Evolutionary conservation across 768 basidiomycete genomes (phyloP).

Genomic region (Amylocystis lapponica): DNA sequence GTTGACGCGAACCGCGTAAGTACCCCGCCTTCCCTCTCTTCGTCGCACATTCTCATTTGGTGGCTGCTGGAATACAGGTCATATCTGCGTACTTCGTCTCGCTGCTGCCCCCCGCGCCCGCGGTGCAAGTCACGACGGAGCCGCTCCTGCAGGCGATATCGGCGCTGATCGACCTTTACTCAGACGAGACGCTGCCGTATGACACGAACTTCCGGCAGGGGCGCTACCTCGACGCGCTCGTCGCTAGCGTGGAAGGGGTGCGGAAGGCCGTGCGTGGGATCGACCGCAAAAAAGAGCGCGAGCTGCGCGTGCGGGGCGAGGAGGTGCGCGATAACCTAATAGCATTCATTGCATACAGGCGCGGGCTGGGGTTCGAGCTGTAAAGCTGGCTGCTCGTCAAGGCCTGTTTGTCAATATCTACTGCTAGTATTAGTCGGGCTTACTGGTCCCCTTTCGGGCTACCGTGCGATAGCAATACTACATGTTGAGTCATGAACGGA

Average conservation of each 20-base stretch:
- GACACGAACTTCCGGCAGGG: constrained; percentile 76
- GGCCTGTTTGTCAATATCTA: no score
- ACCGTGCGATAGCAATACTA: no score
- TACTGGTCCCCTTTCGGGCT: no score
- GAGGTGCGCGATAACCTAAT: constrained; percentile 71
- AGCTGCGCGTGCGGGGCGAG: constrained; percentile 63
- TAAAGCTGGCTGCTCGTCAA: no score
- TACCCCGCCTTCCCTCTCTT: constrained; percentile 7
- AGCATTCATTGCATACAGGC: constrained; percentile 72
- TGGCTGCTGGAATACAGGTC: constrained; percentile 32
- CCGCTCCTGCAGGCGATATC: constrained; percentile 73
- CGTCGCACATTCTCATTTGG: constrained; percentile 2
- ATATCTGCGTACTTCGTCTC: constrained; percentile 67
- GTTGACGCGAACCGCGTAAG: constrained; percentile 61
- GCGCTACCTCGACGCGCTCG: constrained; percentile 48
- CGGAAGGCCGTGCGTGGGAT: constrained; percentile 59
- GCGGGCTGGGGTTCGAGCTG: constrained; percentile 39
- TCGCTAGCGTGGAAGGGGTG: constrained; percentile 54
- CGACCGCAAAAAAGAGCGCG: constrained; percentile 61
- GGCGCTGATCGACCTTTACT: constrained; percentile 88
- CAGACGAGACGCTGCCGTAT: constrained; percentile 76
- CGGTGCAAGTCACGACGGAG: constrained; percentile 50
- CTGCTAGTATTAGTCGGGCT: no score
- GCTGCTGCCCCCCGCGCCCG: constrained; percentile 42
- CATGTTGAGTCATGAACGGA: no score